A percentile compares a stretch with the other conserved stretches of the same genome.
phyloP scores from a whole-genome alignment of 2,329 filamentous ascomycete genomes.

The Colletotrichum nymphaeae region DNA sequence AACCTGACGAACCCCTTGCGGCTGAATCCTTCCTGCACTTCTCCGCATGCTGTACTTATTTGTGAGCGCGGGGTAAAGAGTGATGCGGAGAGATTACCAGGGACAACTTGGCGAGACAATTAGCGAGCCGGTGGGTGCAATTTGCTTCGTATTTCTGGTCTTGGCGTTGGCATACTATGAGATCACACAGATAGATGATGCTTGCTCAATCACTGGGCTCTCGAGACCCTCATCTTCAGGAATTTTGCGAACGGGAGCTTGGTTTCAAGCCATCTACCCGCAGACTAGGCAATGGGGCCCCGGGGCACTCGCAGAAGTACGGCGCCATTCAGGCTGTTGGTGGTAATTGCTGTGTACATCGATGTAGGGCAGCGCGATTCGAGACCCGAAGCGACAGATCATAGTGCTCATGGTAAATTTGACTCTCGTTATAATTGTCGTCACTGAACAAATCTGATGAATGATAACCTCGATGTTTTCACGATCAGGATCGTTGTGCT shows the following conservation, averaged over 20 bases:
- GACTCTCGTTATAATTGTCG: too few relatives aligned
- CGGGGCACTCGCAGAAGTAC: not conserved
- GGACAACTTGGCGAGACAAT: not conserved
- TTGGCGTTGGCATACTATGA: not conserved
- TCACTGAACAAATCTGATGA: too few relatives aligned
- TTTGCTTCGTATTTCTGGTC: not conserved
- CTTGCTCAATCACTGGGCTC: not conserved
- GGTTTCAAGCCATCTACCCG: not conserved
- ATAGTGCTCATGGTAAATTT: too few relatives aligned
- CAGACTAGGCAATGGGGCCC: not conserved
- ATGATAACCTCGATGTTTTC: not conserved
- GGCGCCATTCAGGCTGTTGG: too few relatives aligned
- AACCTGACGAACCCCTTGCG: not conserved
- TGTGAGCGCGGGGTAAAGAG: not conserved
- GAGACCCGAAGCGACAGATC: too few relatives aligned
- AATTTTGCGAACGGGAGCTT: not conserved
- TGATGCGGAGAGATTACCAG: conserved; percentile 3
- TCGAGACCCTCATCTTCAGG: not conserved
- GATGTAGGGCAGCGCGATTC: too few relatives aligned
- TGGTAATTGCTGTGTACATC: too few relatives aligned
- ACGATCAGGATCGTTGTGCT: not conserved
- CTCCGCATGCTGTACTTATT: not conserved
- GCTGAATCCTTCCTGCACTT: conserved; percentile 6
- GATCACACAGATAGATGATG: not conserved
- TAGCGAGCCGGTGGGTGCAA: not conserved